phyloP scores from a whole-genome alignment of 2,329 filamentous ascomycete species.

The Scedosporium dehoogii region DNA sequence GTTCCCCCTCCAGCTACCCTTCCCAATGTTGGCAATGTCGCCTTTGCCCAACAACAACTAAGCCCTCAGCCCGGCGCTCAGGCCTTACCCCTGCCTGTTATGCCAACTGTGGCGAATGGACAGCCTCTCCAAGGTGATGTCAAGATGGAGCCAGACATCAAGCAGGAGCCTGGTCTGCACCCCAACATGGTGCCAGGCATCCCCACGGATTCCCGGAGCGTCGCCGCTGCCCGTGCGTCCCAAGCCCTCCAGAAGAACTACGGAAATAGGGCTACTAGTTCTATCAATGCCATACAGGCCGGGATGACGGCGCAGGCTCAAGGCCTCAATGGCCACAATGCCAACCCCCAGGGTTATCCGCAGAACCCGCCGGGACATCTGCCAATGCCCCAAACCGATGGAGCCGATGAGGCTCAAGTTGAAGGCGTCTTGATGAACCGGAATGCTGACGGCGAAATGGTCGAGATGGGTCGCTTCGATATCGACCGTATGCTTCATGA shows the following conservation, averaged over 20 bases:
- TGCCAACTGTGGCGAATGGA: neutral
- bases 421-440: slow-evolving; percentile 50
- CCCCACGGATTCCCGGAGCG: slow-evolving; percentile 16
- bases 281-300: slow-evolving; percentile 53
- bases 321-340: slow-evolving; percentile 1
- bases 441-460: slow-evolving; percentile 40
- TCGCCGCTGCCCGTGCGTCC: slow-evolving; percentile 45
- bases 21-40: slow-evolving; percentile 20
- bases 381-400: slow-evolving; percentile 56
- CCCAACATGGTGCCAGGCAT: slow-evolving; percentile 19
- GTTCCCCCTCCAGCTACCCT: slow-evolving; percentile 14
- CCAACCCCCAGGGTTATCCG: neutral
- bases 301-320: slow-evolving; percentile 20
- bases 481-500: slow-evolving; percentile 62
- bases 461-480: slow-evolving; percentile 48
- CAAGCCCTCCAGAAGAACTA: slow-evolving; percentile 49
- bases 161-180: slow-evolving; percentile 35
- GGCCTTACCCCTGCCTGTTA: slow-evolving; percentile 16
- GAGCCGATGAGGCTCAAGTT: slow-evolving; percentile 48
- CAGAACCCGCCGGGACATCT: slow-evolving; percentile 22
- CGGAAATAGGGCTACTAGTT: slow-evolving; percentile 53
- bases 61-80: slow-evolving; percentile 8
- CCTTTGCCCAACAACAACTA: slow-evolving; percentile 18
- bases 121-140: slow-evolving; percentile 21
- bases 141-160: slow-evolving; percentile 36